Percentiles rank a stretch among this genome's conserved stretches.
Conservation (phyloP, 352 stramenopile genomes). For the Phytophthora quininea region DNA sequence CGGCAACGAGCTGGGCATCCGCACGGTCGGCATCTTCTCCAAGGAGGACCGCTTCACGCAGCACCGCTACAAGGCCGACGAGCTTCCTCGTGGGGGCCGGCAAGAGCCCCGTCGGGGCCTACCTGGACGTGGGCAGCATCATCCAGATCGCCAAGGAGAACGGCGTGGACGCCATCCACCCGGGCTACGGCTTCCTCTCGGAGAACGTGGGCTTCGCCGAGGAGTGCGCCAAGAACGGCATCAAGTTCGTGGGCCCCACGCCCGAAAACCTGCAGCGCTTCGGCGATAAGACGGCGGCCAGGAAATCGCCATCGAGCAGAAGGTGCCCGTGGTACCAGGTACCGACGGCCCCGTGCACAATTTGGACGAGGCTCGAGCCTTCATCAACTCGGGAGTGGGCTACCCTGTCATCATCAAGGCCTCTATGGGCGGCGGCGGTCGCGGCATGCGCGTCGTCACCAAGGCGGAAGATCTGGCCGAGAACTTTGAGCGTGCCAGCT, state of each 20-base stretch:
- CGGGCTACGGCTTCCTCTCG: constrained; percentile 97
- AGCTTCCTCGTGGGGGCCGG: constrained; percentile 93
- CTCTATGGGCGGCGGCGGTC: constrained; percentile 96
- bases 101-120: constrained; percentile 94
- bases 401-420: constrained; percentile 99
- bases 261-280: constrained; percentile 91
- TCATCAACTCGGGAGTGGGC: constrained; percentile 91
- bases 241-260: constrained; percentile 96
- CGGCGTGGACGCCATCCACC: constrained; percentile 95
- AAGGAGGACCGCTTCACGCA: constrained; percentile 96
- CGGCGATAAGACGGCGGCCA: constrained; percentile 90
- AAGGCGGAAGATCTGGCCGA: constrained; percentile 84
- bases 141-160: constrained; percentile 93
- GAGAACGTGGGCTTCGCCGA: constrained; percentile 96
- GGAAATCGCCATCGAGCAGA: constrained; percentile 91
- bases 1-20: constrained; percentile 92
- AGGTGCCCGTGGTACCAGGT: constrained; percentile 89
- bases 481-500: constrained; percentile 88
- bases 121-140: constrained; percentile 96
- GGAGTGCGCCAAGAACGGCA: constrained; percentile 89
- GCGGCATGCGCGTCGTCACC: constrained; percentile 95
- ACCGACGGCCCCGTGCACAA: constrained; percentile 91
- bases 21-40: constrained; percentile 91
- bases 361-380: constrained; percentile 86
- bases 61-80: constrained; percentile 97